Conservation (phyloP, 2,329 filamentous ascomycete species). For the Botrytis fragariae region DNA sequence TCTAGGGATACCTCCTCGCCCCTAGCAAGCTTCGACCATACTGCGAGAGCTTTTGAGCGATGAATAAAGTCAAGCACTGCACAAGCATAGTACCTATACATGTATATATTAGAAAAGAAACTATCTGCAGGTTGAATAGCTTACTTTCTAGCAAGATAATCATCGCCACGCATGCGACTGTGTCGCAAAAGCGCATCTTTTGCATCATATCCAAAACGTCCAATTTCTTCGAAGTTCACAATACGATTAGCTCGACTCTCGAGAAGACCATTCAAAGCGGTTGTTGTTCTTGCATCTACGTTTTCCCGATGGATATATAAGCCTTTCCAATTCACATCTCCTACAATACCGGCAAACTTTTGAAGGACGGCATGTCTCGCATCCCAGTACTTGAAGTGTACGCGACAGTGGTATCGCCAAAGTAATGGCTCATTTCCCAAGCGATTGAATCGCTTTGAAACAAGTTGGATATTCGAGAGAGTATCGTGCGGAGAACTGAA, state of each 20-base stretch:
- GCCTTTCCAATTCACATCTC: constrained; percentile 69
- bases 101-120: neutral
- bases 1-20: constrained; percentile 62
- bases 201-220: constrained; percentile 75
- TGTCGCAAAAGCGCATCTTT: constrained; percentile 79
- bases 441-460: constrained; percentile 62
- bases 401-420: constrained; percentile 74
- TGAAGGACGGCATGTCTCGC: constrained; percentile 56
- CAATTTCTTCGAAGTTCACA: constrained; percentile 67
- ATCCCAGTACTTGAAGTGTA: constrained; percentile 73
- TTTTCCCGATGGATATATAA: constrained; percentile 58
- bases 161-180: constrained; percentile 55
- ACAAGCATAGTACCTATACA: constrained; percentile 67
- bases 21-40: constrained; percentile 62
- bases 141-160: constrained; percentile 72
- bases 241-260: constrained; percentile 67
- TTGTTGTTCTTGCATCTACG: constrained; percentile 51
- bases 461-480: constrained; percentile 47
- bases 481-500: constrained; percentile 57
- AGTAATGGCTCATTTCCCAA: constrained; percentile 70
- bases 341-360: constrained; percentile 53
- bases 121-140: constrained; percentile 12
- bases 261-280: constrained; percentile 66
- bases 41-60: constrained; percentile 71
- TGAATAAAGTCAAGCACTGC: constrained; percentile 77